Conservation (phyloP, 768 basidiomycete genomes). For the Termitomyces sp. region DNA sequence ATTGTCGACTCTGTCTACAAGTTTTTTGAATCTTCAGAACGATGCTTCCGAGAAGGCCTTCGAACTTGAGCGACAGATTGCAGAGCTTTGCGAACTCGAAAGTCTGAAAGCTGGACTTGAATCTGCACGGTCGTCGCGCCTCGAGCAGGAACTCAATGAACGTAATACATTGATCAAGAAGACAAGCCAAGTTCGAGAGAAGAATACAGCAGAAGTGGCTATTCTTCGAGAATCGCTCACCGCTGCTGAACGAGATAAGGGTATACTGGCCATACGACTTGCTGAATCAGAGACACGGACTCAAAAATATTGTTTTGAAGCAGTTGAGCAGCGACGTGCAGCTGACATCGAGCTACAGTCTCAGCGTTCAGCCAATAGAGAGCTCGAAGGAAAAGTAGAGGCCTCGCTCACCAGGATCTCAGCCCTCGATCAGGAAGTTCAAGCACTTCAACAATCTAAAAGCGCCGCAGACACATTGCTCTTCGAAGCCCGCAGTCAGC, state of each 20-base stretch:
- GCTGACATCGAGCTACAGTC: slow-evolving; percentile 5
- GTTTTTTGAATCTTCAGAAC: slow-evolving; percentile 17
- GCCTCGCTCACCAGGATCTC: neutral
- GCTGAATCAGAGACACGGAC: slow-evolving; percentile 8
- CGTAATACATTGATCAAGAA: slow-evolving; percentile 11
- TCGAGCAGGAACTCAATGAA: slow-evolving; percentile 17
- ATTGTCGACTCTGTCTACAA: slow-evolving; percentile 21
- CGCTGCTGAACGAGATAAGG: slow-evolving; percentile 7
- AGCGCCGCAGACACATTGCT: neutral
- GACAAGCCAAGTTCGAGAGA: slow-evolving; percentile 14
- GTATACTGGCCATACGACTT: slow-evolving; percentile 11
- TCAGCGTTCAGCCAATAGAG: neutral
- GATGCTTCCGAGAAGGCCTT: slow-evolving; percentile 13
- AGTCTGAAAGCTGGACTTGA: slow-evolving; percentile 16
- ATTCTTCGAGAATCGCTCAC: slow-evolving; percentile 12
- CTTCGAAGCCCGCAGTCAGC: neutral
- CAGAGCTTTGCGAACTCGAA: slow-evolving; percentile 11
- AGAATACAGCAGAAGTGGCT: slow-evolving; percentile 12
- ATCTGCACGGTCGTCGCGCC: slow-evolving; percentile 10
- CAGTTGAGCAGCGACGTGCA: neutral
- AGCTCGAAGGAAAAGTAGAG: slow-evolving; percentile 7
- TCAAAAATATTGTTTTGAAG: slow-evolving; percentile 1
- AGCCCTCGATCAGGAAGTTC: slow-evolving; percentile 2
- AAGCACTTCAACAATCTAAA: slow-evolving; percentile 3
- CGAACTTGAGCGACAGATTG: slow-evolving; percentile 7